Evolutionary conservation across 2,329 filamentous ascomycete species (phyloP).

Genomic region (Zasmidium cellare): DNA sequence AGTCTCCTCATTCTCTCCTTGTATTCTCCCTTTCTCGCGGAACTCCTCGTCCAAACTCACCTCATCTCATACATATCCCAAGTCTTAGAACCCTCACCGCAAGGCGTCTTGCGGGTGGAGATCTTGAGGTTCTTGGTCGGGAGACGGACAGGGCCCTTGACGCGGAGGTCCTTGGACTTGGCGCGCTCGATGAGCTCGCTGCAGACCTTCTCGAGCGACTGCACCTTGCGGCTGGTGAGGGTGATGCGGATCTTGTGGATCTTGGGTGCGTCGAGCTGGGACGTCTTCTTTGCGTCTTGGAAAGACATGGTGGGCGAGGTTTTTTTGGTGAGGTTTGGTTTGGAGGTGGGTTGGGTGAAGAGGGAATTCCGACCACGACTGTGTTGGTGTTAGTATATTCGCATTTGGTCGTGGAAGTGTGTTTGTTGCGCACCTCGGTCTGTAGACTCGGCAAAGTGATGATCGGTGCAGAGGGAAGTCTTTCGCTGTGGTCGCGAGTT

Average conservation of each 20-base stretch:
- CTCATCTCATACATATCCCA: constrained; percentile 99
- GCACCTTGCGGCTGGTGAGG: constrained; percentile 90
- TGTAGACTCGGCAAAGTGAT: constrained; percentile 55
- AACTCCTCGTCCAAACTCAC: constrained; percentile 29
- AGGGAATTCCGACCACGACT: constrained; percentile 47
- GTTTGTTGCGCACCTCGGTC: constrained; percentile 28
- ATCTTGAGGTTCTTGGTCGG: constrained; percentile 97
- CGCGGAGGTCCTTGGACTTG: constrained; percentile 95
- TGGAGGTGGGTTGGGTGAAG: constrained; percentile 22
- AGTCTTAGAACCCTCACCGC: constrained; percentile 99
- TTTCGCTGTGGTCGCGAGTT: constrained; percentile 14
- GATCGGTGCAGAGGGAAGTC: constrained; percentile 41
- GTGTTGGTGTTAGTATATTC: constrained; percentile 32
- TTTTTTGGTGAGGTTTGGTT: constrained; percentile 28
- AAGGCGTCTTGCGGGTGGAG: constrained; percentile 98
- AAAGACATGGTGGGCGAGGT: constrained; percentile 72
- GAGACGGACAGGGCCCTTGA: constrained; percentile 97
- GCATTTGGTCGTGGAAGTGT: neutral
- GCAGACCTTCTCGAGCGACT: constrained; percentile 97
- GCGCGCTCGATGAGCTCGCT: constrained; percentile 97
- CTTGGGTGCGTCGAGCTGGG: constrained; percentile 88
- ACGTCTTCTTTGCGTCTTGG: constrained; percentile 87
- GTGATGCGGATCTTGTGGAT: constrained; percentile 99
- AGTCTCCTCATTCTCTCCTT: neutral
- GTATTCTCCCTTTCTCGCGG: constrained; percentile 31